Percentiles rank a stretch among this genome's conserved stretches.
These are phyloP conservation scores for Poronia punctata DNA, from an alignment of 495 filamentous ascomycete genomes.

Conservation along the genomic window DNA sequence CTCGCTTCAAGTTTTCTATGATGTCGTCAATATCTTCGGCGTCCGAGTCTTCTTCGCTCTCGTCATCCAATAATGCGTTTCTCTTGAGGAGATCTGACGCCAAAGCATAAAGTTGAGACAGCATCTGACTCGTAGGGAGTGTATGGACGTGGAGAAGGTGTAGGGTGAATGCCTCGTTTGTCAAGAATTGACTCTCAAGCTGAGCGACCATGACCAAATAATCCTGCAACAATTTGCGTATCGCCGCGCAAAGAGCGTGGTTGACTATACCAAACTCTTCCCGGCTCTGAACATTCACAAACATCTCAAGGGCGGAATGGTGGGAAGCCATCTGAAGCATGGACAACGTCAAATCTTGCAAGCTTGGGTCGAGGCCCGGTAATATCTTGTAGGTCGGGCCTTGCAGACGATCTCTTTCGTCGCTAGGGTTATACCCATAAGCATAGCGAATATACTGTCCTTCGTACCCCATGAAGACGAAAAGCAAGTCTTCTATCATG, in stretches of 20 bases:
- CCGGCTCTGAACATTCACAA: constrained; percentile 86
- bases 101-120: constrained; percentile 78
- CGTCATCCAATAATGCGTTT: constrained; percentile 82
- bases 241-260: constrained; percentile 88
- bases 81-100: constrained; percentile 80
- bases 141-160: constrained; percentile 90
- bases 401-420: constrained; percentile 76
- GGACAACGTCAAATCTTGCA: constrained; percentile 77
- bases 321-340: constrained; percentile 96
- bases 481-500: constrained; percentile 84
- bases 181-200: constrained; percentile 84
- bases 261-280: constrained; percentile 95
- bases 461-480: constrained; percentile 98
- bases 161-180: constrained; percentile 78
- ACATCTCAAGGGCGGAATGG: constrained; percentile 82
- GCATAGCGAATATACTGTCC: constrained; percentile 90
- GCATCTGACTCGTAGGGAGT: constrained; percentile 79
- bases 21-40: constrained; percentile 63
- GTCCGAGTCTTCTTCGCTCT: constrained; percentile 75
- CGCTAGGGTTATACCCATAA: constrained; percentile 69
- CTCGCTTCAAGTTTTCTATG: constrained; percentile 84
- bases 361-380: constrained; percentile 79
- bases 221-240: constrained; percentile 84
- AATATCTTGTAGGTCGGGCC: constrained; percentile 76
- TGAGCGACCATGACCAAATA: constrained; percentile 90